phyloP scores from a whole-genome alignment of 2,329 filamentous ascomycete species.

The Aspergillus jensenii region DNA sequence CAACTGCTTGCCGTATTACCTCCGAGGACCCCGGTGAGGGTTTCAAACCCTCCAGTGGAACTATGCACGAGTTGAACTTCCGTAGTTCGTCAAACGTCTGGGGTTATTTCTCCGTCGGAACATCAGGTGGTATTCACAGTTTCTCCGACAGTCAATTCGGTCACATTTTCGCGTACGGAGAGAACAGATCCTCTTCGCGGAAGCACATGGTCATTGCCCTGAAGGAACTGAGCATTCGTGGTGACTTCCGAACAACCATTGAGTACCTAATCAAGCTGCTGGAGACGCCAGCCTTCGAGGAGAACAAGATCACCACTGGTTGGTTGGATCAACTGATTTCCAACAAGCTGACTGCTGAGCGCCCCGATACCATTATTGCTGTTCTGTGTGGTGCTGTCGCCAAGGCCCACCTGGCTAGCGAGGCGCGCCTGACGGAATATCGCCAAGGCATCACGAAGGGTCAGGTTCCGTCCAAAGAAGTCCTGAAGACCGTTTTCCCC shows the following conservation, averaged over 20 bases:
- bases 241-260: slow-evolving; percentile 97
- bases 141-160: slow-evolving; percentile 99
- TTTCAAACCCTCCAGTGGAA: slow-evolving; percentile 98
- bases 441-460: slow-evolving; percentile 88
- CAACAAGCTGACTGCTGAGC: slow-evolving; percentile 94
- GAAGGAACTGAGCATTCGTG: slow-evolving; percentile 98
- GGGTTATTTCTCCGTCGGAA: slow-evolving; percentile 99
- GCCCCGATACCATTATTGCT: slow-evolving; percentile 90
- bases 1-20: slow-evolving; percentile 97
- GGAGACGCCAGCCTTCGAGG: slow-evolving; percentile 96
- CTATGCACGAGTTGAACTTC: slow-evolving; percentile 99
- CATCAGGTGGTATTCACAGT: slow-evolving; percentile 94
- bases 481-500: slow-evolving; percentile 95
- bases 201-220: slow-evolving; percentile 99
- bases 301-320: slow-evolving; percentile 98
- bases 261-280: slow-evolving; percentile 99
- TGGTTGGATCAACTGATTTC: slow-evolving; percentile 99
- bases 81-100: slow-evolving; percentile 97
- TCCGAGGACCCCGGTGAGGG: slow-evolving; percentile 98
- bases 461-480: slow-evolving; percentile 94
- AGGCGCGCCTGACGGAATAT: slow-evolving; percentile 84
- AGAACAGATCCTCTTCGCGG: slow-evolving; percentile 91
- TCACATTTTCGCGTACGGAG: slow-evolving; percentile 98
- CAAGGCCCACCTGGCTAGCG: slow-evolving; percentile 92
- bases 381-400: slow-evolving; percentile 92